phyloP scores from a whole-genome alignment of 495 filamentous ascomycete genomes.

The Apodospora peruviana region DNA sequence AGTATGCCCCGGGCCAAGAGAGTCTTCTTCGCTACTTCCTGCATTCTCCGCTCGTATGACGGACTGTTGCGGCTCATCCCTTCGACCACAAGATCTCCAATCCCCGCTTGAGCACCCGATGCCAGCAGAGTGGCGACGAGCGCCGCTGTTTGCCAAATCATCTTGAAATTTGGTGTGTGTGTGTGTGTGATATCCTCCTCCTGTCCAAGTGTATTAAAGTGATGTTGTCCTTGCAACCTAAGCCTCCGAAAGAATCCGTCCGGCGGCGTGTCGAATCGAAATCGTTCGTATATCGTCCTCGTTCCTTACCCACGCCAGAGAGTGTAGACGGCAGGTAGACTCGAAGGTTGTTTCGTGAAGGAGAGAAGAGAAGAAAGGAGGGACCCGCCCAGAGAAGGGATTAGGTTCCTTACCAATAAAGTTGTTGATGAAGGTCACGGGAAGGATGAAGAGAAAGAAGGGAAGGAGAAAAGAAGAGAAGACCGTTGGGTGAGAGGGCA shows the following conservation, averaged over 20 bases:
- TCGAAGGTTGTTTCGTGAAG: too few species aligned
- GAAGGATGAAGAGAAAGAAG: constrained; percentile 5
- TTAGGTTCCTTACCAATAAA: constrained; percentile 9
- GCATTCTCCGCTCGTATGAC: constrained; percentile 15
- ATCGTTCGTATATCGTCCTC: neutral
- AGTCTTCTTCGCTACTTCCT: constrained; percentile 21
- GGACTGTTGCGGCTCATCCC: constrained; percentile 18
- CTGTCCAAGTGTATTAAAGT: constrained; percentile 12
- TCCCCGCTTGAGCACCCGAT: constrained; percentile 21
- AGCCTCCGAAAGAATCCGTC: constrained; percentile 11
- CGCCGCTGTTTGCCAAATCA: constrained; percentile 23
- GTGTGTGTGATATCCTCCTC: constrained; percentile 13
- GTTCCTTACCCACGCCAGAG: neutral
- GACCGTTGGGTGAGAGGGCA: constrained; percentile 9
- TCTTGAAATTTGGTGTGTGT: constrained; percentile 10
- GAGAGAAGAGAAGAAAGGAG: constrained; percentile 15
- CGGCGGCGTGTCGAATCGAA: constrained; percentile 9
- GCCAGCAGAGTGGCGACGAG: constrained; percentile 23
- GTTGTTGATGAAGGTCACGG: constrained; percentile 11
- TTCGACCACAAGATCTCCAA: constrained; percentile 19
- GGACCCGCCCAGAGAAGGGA: constrained; percentile 25
- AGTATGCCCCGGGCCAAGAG: constrained; percentile 13
- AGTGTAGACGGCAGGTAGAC: neutral
- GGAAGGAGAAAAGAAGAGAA: constrained; percentile 1
- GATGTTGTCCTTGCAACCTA: neutral